These are phyloP conservation scores for Plectosphaerella sp. DNA, from an alignment of 2,329 filamentous ascomycete genomes.

Conservation along the genomic window DNA sequence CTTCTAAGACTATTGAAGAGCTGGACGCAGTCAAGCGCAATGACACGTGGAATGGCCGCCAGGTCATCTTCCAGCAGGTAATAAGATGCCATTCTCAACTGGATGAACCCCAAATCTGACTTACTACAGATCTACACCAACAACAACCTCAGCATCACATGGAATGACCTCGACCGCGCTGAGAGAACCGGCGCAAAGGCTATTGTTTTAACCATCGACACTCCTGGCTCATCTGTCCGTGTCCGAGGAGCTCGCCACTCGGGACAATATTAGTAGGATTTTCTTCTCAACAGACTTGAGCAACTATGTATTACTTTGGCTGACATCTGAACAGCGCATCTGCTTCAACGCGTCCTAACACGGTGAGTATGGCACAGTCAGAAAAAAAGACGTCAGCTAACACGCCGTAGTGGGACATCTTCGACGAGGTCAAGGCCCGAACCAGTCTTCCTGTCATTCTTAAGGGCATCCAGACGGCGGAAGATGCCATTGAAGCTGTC, in stretches of 20 bases:
- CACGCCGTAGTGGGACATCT: constrained; percentile 15
- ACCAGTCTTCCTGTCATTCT: constrained; percentile 30
- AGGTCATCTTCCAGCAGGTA: constrained; percentile 27
- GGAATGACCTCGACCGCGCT: constrained; percentile 24
- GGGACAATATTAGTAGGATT: neutral
- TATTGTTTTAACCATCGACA: constrained; percentile 32
- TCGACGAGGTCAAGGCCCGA: constrained; percentile 20
- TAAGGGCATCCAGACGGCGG: constrained; percentile 31
- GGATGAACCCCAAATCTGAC: neutral
- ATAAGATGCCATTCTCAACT: neutral
- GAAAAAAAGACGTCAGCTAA: neutral
- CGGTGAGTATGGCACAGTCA: neutral
- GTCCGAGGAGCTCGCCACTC: constrained; percentile 16
- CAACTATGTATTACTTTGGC: neutral
- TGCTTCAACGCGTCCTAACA: constrained; percentile 3
- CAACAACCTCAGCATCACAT: constrained; percentile 25
- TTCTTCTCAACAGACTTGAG: neutral
- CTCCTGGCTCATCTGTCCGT: constrained; percentile 14
- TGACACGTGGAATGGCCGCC: constrained; percentile 17
- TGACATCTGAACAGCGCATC: neutral
- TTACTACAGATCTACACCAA: constrained; percentile 22
- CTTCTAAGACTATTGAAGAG: constrained; percentile 27
- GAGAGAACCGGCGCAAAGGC: constrained; percentile 28
- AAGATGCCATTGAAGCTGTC: constrained; percentile 27
- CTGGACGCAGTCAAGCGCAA: constrained; percentile 21